These are phyloP conservation scores for Melampsora americana DNA, from an alignment of 1,284 basidiomycete species.

Conservation along the genomic window DNA sequence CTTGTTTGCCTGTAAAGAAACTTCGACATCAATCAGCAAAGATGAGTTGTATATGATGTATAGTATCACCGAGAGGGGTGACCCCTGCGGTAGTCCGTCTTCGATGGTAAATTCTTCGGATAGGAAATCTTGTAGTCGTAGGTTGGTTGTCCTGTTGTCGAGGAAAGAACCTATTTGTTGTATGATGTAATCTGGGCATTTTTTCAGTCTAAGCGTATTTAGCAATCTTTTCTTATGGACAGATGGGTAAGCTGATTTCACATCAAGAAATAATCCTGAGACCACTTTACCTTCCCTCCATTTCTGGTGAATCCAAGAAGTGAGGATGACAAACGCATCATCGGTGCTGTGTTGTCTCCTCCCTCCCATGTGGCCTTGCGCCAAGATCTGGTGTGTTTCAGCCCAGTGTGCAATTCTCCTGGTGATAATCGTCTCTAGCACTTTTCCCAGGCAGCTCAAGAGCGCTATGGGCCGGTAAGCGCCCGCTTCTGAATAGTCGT, in stretches of 20 bases:
- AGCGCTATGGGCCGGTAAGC: constrained; percentile 5
- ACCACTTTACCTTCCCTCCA: constrained; percentile 20
- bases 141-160: not conserved
- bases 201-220: not conserved
- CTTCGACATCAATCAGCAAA: not conserved
- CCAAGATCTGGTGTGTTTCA: not conserved
- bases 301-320: too few relatives aligned
- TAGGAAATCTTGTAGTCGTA: not conserved
- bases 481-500: not conserved
- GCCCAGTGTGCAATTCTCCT: not conserved
- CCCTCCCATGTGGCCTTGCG: not conserved
- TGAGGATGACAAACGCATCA: not conserved
- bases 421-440: not conserved
- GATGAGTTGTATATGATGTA: constrained; percentile 20
- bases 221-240: not conserved
- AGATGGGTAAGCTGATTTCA: constrained; percentile 22
- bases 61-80: constrained; percentile 12
- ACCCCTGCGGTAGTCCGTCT: constrained; percentile 14
- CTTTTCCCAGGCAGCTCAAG: not conserved
- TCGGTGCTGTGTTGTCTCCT: too few relatives aligned
- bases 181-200: not conserved
- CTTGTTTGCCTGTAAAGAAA: not conserved
- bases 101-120: not conserved
- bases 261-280: not conserved
- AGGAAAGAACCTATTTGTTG: not conserved